Evolutionary conservation across 345 rosid species (phyloP), one percentile per base, ranked within the genome.

Genomic region (Citrus australasica): DNA sequence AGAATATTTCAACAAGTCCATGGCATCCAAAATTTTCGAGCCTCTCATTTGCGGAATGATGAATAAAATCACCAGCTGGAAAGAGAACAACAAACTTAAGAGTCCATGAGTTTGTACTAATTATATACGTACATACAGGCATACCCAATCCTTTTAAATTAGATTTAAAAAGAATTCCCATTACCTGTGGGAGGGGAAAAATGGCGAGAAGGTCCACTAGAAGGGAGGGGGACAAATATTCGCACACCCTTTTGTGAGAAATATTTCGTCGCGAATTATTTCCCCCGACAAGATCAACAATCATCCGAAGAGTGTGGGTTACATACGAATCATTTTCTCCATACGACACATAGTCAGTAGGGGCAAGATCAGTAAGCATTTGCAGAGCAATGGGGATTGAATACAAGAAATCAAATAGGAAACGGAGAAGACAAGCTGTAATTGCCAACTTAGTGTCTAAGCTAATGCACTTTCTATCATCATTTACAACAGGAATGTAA

Each of bases 381-480:
- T 42, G 51, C 4, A 42, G 94, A 70, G 96, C 94, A 37, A 92
- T 79, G 69, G 51, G 4, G 16, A 42, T 11, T 95, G 90, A 76
- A 42, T 42, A 42, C 51, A 92, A 92, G 67, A 92, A 75, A 79
- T 93, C 99, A 0, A 94, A 90, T 85, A 92, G 90, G 0, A 92
- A 92, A 17, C 97, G 93, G 74, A 95, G 67, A 70, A 92, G 90
- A 60, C 89, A 85, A 5, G 98, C 99, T 2, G 93, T 87, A 16
- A 84, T 83, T 89, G 89, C 92, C 97, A 95, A 89, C 85, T 80
- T 90, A 1, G 71, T 59, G 82, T 95, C 98, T 82, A 87, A 75
- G 33, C 21, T 85, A 65, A 93, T 95, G 79, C 99, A 95, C 77
- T 88, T 92, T 77, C 11, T 76, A 16, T 78, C 21, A 58, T 84